Evolutionary conservation across 2,329 filamentous ascomycete species (phyloP).

Genomic region (Didymella arachidicola): DNA sequence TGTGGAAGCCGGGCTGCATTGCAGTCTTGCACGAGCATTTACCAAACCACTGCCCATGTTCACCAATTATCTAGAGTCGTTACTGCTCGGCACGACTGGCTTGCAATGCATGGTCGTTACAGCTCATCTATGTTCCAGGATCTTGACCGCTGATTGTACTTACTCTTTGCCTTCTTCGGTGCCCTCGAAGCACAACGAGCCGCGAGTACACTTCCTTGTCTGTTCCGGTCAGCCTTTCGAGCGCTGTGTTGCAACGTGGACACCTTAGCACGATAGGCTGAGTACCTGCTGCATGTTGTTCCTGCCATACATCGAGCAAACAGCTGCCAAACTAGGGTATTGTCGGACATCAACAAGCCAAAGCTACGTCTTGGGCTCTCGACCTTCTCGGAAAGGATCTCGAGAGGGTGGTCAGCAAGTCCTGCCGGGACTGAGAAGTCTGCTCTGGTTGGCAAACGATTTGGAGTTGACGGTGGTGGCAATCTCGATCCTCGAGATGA

Average conservation of each 20-base stretch:
- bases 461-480: background rate
- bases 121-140: background rate
- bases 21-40: background rate
- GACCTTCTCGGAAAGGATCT: background rate
- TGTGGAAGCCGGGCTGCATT: background rate
- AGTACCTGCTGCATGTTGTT: background rate
- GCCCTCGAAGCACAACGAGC: background rate
- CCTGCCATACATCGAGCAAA: background rate
- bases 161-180: background rate
- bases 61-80: no score
- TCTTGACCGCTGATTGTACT: background rate
- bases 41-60: background rate
- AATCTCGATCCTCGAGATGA: background rate
- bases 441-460: background rate
- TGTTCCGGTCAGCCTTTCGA: background rate
- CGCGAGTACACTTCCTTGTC: background rate
- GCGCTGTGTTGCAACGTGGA: background rate
- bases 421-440: background rate
- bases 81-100: background rate
- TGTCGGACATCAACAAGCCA: background rate
- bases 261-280: background rate
- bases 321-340: background rate
- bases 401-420: background rate
- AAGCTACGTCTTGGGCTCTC: background rate
- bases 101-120: background rate